Base-by-base conservation (phyloP, 139 green algal species). In the Haematococcus sp. region DNA sequence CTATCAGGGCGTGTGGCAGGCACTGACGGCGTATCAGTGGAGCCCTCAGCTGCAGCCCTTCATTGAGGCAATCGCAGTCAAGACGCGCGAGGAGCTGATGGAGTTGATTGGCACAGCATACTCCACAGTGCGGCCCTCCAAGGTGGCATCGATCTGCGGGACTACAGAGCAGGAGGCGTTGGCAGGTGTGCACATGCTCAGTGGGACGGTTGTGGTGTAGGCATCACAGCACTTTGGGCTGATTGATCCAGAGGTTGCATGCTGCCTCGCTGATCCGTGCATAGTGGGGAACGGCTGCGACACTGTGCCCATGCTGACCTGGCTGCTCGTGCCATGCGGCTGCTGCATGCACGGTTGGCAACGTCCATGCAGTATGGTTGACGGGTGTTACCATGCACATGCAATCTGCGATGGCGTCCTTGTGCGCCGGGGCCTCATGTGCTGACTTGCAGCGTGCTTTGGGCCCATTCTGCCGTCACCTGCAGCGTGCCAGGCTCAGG, bases 1-100 rank as follows among this genome's bases (percentile, higher is more conserved):
- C 30, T 87, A 87, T 56, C 59, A 74, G 55, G 82, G 68, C 49
- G 73, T 75, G 5, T 87, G 77, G 77, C 73, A 80, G 44, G 78
- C 75, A 16, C 71, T 87, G 72, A 56, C 75, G 35, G 74, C 52
- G 0, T 77, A 77, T n/a, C 73, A 79, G 61, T 87, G 82, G 82
- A 80, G 76, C 76, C 63, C 60, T 5, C 56, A 78, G 75, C 67
- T 82, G 20, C 63, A 65, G 60, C 75, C 75, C 23, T 43, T 87
- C n/a, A 63, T 87, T 0, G 74, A 82, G 25, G 77, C 82, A n/a
- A 28, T 87, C 16, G 75, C 75, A 16, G 66, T 52, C 1, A 78
- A 77, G 63, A 78, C 70, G 3, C 65, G 77, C 2, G 49, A 44
- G 5, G 63, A 80, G 30, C 35, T 83, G 32, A 56, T 84, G 63